Evolutionary conservation across 192 early-diverging fungal species (phyloP).

Genomic region (Pilaira anomala): DNA sequence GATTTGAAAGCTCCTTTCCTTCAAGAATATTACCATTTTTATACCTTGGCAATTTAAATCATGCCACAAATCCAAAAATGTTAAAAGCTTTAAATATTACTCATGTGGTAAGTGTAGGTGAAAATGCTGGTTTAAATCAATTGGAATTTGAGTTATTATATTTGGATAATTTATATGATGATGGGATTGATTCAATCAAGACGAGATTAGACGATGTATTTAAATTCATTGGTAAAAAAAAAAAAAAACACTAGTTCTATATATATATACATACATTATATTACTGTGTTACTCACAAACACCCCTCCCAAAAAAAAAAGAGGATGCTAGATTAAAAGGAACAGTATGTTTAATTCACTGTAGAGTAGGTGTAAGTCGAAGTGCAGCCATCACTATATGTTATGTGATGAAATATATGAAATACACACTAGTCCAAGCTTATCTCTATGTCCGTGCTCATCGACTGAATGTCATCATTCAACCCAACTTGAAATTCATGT

Average conservation of each 20-base stretch:
- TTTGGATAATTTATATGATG: slow-evolving; percentile 58
- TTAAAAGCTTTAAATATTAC: slow-evolving; percentile 50
- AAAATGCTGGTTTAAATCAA: slow-evolving; percentile 45
- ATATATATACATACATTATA: not conserved
- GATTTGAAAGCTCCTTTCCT: slow-evolving; percentile 62
- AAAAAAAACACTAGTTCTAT: not conserved
- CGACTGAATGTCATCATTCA: slow-evolving; percentile 64
- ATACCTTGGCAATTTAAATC: slow-evolving; percentile 59
- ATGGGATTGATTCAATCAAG: slow-evolving; percentile 57
- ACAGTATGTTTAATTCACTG: slow-evolving; percentile 52
- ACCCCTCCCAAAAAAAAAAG: no score
- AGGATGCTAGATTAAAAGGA: slow-evolving; percentile 42
- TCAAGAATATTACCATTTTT: slow-evolving; percentile 55
- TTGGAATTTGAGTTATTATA: slow-evolving; percentile 43
- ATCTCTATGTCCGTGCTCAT: slow-evolving; percentile 54
- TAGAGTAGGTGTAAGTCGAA: slow-evolving; percentile 57
- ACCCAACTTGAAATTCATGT: slow-evolving; percentile 62
- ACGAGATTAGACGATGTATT: slow-evolving; percentile 45
- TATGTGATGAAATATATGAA: slow-evolving; percentile 54
- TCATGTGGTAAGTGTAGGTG: slow-evolving; percentile 56
- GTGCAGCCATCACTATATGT: slow-evolving; percentile 56
- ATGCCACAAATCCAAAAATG: slow-evolving; percentile 58
- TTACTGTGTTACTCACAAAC: no score
- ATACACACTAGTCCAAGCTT: slow-evolving; percentile 49
- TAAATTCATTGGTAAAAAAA: slow-evolving; percentile 49